phyloP scores from a whole-genome alignment of 106 monocot species.

The Dendrobium huoshanense region DNA sequence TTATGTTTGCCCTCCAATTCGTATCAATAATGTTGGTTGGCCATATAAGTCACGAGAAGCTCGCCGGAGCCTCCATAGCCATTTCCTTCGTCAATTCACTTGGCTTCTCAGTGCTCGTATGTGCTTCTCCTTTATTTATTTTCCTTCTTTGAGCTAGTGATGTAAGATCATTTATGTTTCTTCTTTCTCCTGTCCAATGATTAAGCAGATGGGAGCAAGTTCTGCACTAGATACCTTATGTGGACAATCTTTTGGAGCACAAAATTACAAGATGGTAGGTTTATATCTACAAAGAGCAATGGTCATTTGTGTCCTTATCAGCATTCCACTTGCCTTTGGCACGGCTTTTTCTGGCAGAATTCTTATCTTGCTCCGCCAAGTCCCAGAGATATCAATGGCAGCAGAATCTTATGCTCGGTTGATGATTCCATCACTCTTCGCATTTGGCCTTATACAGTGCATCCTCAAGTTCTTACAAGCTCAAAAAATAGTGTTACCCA shows the following conservation, averaged over 20 bases:
- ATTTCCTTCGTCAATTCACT: conserved; percentile 1
- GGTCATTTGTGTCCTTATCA: conserved; percentile 35
- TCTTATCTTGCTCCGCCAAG: conserved; percentile 42
- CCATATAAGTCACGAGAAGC: not conserved
- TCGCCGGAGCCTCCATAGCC: conserved; percentile 1
- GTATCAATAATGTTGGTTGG: not conserved
- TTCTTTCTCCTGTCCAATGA: too few relatives aligned
- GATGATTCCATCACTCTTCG: conserved; percentile 65
- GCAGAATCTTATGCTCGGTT: conserved; percentile 51
- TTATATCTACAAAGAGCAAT: conserved; percentile 54
- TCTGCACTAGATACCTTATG: conserved; percentile 76
- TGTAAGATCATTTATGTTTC: too few relatives aligned
- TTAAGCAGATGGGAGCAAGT: conserved; percentile 54
- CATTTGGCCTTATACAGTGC: conserved; percentile 61
- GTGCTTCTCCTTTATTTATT: too few relatives aligned
- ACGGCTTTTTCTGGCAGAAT: conserved; percentile 54
- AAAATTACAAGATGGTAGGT: conserved; percentile 52
- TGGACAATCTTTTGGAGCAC: conserved; percentile 69
- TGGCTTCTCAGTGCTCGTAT: not conserved
- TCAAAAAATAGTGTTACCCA: conserved; percentile 54
- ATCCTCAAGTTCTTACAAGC: conserved; percentile 35
- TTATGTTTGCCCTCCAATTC: conserved; percentile 4
- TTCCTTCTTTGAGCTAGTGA: too few relatives aligned
- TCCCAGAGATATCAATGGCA: conserved; percentile 51
- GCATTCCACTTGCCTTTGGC: conserved; percentile 43